Evolutionary conservation across 495 filamentous ascomycete genomes (phyloP), one percentile per base, ranked within the genome.

Genomic region (Penicillium diatomitis): DNA sequence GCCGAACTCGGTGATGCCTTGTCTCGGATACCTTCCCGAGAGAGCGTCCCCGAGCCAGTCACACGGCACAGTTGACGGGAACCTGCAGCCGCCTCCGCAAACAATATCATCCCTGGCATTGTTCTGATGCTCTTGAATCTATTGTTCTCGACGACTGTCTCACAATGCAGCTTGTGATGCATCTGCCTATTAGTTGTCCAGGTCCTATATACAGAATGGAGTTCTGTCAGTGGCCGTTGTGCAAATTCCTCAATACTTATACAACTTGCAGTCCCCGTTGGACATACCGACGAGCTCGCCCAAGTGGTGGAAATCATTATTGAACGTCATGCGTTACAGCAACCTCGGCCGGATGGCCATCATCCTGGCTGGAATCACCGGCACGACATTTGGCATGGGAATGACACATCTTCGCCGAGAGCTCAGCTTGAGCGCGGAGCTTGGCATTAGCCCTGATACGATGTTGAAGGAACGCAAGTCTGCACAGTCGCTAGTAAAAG

Each of bases 401-500:
- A 10, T 59, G 37, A 32, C 44, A 0, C 27, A 28, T 32, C 49
- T 56, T 32, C 47, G 34, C 6, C 57, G 52, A 6, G 57, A 67
- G 32, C n/a, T 67, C 8, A 54, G 53, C 37, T 53, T 67, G 32
- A 46, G 60, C n/a, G 57, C 60, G 9, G 41, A 57, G 36, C 38
- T 61, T 41, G 64, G 62, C 1, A 47, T 67, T 5, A 44, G 46
- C 37, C 60, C 60, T 1, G 55, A 58, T 32, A n/a, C 33, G 3
- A 38, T 64, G n/a, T 32, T 65, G n/a, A 32, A 27, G 2, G 10
- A 47, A 11, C 46, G 35, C 27, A 46, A 38, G 1, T 49, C 52
- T 11, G 32, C 50, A 4, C 50, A 48, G 48, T 36, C 36, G 3
- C 11, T 60, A 30, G 44, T 46, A 1, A 3, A 51, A 3, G 29